phyloP scores from a whole-genome alignment of 345 rosid genomes.

The Eutrema japonicum region DNA sequence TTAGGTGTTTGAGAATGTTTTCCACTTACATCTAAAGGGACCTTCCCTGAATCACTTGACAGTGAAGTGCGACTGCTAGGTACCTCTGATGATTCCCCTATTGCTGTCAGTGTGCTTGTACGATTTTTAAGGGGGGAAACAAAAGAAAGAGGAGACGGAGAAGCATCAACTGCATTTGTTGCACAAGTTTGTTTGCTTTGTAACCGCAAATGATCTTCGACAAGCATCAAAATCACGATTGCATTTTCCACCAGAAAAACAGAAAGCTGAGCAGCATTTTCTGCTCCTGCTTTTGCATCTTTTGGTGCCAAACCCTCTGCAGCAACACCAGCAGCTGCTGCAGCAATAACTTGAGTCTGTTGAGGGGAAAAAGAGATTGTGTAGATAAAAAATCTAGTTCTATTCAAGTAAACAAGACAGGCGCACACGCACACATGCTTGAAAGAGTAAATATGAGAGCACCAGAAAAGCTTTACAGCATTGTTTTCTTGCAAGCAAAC shows the following conservation, averaged over 20 bases:
- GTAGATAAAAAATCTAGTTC: slow-evolving; percentile 37
- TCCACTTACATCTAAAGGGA: slow-evolving; percentile 86
- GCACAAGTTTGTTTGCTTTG: slow-evolving; percentile 88
- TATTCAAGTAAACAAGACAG: slow-evolving; percentile 22
- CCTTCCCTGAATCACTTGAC: slow-evolving; percentile 68
- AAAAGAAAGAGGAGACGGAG: slow-evolving; percentile 79
- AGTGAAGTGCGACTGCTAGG: slow-evolving; percentile 60
- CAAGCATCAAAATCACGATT: slow-evolving; percentile 97
- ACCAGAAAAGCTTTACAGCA: slow-evolving; percentile 30
- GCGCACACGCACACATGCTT: slow-evolving; percentile 27
- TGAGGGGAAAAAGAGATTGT: slow-evolving; percentile 42
- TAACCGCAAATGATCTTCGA: slow-evolving; percentile 95
- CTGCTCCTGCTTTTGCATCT: slow-evolving; percentile 88
- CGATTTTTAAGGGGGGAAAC: slow-evolving; percentile 58
- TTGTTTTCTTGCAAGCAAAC: slow-evolving; percentile 21
- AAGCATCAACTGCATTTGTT: slow-evolving; percentile 54
- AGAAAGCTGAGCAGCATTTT: slow-evolving; percentile 98
- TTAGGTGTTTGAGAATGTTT: slow-evolving; percentile 30
- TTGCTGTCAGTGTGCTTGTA: slow-evolving; percentile 49
- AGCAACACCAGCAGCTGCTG: slow-evolving; percentile 99
- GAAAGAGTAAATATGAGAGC: slow-evolving; percentile 33
- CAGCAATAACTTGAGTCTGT: slow-evolving; percentile 99
- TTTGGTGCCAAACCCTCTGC: slow-evolving; percentile 93
- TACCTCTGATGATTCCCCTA: slow-evolving; percentile 62
- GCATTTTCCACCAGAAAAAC: slow-evolving; percentile 98